phyloP scores from a whole-genome alignment of 768 basidiomycete species.

The Boletus fagicola region DNA sequence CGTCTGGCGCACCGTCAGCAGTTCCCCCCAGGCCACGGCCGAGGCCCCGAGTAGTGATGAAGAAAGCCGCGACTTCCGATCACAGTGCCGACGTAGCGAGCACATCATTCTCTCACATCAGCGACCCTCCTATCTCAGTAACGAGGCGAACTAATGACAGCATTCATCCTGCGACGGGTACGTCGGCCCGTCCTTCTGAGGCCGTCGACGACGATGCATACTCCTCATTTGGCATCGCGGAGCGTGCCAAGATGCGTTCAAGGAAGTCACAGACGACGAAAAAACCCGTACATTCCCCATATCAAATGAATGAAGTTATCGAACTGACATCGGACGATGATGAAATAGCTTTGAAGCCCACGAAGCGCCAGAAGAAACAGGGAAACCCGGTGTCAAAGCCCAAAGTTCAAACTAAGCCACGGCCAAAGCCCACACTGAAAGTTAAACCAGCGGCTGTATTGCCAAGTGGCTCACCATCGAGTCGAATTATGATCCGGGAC shows the following conservation, averaged over 20 bases:
- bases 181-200: constrained; percentile 12
- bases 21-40: constrained; percentile 26
- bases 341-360: constrained; percentile 33
- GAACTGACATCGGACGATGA: constrained; percentile 47
- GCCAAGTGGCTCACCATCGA: constrained; percentile 20
- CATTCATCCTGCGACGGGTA: constrained; percentile 17
- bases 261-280: constrained; percentile 32
- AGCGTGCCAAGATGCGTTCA: constrained; percentile 56
- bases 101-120: constrained; percentile 24
- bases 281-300: constrained; percentile 1
- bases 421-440: constrained; percentile 28
- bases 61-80: constrained; percentile 8
- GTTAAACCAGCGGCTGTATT: constrained; percentile 12
- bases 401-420: constrained; percentile 25
- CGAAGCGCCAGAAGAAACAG: constrained; percentile 33
- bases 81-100: background rate
- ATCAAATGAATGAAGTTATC: constrained; percentile 37
- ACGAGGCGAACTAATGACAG: constrained; percentile 19
- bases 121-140: constrained; percentile 13
- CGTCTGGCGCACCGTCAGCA: background rate
- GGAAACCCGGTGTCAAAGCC: constrained; percentile 28
- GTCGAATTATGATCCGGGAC: constrained; percentile 5
- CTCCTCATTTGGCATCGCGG: constrained; percentile 45
- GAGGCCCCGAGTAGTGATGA: constrained; percentile 31
- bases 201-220: constrained; percentile 21